phyloP scores from a whole-genome alignment of 495 filamentous ascomycete genomes.

The Aspergillus leporis region DNA sequence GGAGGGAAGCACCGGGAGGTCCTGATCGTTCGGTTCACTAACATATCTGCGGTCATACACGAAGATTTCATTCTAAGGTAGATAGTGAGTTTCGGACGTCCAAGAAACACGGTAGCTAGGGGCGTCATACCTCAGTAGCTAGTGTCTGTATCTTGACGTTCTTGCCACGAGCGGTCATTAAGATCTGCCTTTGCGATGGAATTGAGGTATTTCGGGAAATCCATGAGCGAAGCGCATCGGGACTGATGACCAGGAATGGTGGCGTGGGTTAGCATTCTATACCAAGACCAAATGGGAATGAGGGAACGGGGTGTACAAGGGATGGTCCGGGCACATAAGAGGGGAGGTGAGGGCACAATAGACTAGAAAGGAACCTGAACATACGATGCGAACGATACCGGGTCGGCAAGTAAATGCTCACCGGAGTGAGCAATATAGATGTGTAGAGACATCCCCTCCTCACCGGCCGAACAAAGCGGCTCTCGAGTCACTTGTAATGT shows the following conservation, averaged over 20 bases:
- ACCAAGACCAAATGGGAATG: background rate
- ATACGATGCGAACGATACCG: conserved; percentile 67
- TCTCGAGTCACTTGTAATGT: conserved; percentile 18
- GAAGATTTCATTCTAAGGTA: conserved; percentile 73
- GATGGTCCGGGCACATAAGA: conserved; percentile 11
- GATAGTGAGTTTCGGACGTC: background rate
- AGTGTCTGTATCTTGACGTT: conserved; percentile 75
- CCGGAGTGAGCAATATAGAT: conserved; percentile 88
- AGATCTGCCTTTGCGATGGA: conserved; percentile 68
- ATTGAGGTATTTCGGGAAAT: conserved; percentile 67
- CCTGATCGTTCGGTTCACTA: conserved; percentile 42
- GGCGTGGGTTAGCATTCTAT: conserved; percentile 22
- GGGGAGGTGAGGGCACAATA: conserved; percentile 1
- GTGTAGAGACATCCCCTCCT: conserved; percentile 68
- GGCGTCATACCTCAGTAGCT: conserved; percentile 64
- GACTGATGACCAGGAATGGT: conserved; percentile 38
- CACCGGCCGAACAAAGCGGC: conserved; percentile 37
- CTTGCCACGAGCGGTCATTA: conserved; percentile 80
- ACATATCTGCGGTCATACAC: conserved; percentile 76
- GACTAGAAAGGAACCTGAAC: conserved; percentile 27
- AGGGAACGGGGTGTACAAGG: conserved; percentile 7
- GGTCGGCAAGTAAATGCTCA: conserved; percentile 74
- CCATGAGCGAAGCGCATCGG: conserved; percentile 70
- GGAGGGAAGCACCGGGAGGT: conserved; percentile 54
- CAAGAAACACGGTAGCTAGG: background rate